Evolutionary conservation across 768 basidiomycete genomes (phyloP).

Genomic region (Strobilomyces dryophilus): DNA sequence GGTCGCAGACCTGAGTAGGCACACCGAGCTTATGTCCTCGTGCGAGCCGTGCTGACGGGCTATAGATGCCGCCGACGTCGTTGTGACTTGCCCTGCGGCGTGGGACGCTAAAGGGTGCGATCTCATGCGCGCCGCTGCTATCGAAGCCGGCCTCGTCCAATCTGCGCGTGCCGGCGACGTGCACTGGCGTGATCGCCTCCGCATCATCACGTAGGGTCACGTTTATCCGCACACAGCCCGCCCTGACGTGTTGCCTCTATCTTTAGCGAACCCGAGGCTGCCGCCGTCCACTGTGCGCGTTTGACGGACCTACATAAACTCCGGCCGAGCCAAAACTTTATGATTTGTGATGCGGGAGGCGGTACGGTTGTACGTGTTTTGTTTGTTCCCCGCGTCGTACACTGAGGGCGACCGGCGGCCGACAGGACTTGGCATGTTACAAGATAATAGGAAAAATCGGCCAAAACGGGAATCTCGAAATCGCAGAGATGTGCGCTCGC

Average conservation of each 20-base stretch:
- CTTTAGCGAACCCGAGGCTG: conserved; percentile 68
- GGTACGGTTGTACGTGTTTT: conserved; percentile 58
- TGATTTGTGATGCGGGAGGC: conserved; percentile 90
- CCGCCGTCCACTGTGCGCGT: conserved; percentile 86
- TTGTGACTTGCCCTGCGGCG: conserved; percentile 85
- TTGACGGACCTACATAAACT: conserved; percentile 77
- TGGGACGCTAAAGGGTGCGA: conserved; percentile 87
- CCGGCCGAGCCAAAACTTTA: conserved; percentile 77
- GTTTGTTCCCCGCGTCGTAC: not conserved
- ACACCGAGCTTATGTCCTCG: not conserved
- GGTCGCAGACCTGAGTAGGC: conserved; percentile 78
- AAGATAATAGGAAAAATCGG: conserved; percentile 80
- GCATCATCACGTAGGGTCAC: conserved; percentile 66
- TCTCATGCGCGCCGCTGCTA: conserved; percentile 82
- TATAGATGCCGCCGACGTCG: conserved; percentile 77
- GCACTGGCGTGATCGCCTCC: conserved; percentile 75
- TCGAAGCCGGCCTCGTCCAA: conserved; percentile 75
- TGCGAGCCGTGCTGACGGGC: not conserved
- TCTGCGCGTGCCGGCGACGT: conserved; percentile 65
- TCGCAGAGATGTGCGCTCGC: conserved; percentile 86
- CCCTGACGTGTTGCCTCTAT: conserved; percentile 5
- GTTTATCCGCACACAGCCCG: conserved; percentile 1
- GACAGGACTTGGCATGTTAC: conserved; percentile 49
- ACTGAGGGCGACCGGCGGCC: conserved; percentile 8
- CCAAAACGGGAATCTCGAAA: conserved; percentile 76